These are phyloP conservation scores for Fusarium poae DNA, from an alignment of 2,329 filamentous ascomycete species.

Conservation along the genomic window DNA sequence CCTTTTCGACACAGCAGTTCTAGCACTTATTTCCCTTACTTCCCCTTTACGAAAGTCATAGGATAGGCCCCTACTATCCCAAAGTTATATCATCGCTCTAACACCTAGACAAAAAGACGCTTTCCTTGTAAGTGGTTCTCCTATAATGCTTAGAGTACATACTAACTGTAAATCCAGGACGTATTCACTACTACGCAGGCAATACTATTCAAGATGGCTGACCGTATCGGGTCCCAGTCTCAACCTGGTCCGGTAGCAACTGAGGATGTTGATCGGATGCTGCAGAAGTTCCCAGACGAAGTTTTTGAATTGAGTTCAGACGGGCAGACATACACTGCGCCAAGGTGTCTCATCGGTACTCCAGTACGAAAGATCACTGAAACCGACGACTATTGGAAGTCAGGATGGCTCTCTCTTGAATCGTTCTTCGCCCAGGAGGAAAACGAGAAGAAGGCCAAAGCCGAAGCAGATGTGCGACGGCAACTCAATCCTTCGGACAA, in stretches of 20 bases:
- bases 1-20: not conserved
- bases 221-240: not conserved
- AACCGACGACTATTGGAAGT: conserved; percentile 50
- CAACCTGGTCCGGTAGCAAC: not conserved
- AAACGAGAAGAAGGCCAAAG: conserved; percentile 41
- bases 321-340: conserved; percentile 44
- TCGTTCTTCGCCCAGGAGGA: conserved; percentile 47
- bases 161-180: not conserved
- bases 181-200: not conserved
- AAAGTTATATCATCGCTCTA: not conserved
- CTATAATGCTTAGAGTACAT: not conserved
- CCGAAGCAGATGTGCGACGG: conserved; percentile 2
- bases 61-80: not conserved
- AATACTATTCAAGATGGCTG: not conserved
- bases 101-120: not conserved
- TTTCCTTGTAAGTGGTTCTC: not conserved
- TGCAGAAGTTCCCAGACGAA: conserved; percentile 27
- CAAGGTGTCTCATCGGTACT: conserved; percentile 44
- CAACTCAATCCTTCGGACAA: conserved; percentile 26
- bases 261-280: conserved; percentile 11
- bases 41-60: not conserved
- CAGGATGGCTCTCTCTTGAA: conserved; percentile 51
- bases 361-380: conserved; percentile 51
- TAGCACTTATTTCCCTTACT: not conserved
- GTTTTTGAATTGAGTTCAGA: conserved; percentile 44